Conservation (phyloP, 352 stramenopile species). For the Phytopythium litorale region DNA sequence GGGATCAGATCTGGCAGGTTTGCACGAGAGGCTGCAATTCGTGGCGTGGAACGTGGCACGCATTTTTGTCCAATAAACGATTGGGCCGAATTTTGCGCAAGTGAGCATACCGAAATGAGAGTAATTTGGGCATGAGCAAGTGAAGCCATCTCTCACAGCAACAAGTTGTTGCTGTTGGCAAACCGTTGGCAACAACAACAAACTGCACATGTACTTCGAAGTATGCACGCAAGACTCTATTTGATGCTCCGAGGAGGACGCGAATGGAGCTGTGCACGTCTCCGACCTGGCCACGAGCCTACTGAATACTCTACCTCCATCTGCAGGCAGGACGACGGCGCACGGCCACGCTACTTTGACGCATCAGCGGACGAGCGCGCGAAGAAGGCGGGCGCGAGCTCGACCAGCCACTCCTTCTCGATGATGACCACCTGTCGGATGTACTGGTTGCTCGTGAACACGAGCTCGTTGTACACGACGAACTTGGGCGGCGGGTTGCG, state of each 20-base stretch:
- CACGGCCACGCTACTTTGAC: not conserved
- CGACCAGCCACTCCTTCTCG: conserved; percentile 87
- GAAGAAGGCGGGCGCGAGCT: conserved; percentile 83
- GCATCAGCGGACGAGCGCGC: conserved; percentile 26
- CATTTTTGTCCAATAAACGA: conserved; percentile 2
- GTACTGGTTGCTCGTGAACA: conserved; percentile 91
- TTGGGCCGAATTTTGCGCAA: not conserved
- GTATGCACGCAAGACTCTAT: too few species aligned
- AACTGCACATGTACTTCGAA: too few species aligned
- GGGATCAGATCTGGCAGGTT: not conserved
- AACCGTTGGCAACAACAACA: not conserved
- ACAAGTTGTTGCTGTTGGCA: not conserved
- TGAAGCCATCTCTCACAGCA: conserved; percentile 1
- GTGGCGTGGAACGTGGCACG: conserved; percentile 3
- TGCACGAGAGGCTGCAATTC: not conserved
- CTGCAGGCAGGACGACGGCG: too few species aligned
- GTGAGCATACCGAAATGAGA: not conserved
- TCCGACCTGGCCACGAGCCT: too few species aligned
- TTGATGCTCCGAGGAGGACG: too few species aligned
- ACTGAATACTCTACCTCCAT: too few species aligned
- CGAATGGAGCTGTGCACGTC: too few species aligned
- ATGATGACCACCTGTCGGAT: conserved; percentile 86
- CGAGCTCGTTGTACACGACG: conserved; percentile 88
- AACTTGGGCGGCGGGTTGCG: conserved; percentile 83
- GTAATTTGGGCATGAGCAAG: not conserved